These are phyloP conservation scores for Debaryomyces castellii DNA, from an alignment of 805 yeast genomes.

Conservation along the genomic window DNA sequence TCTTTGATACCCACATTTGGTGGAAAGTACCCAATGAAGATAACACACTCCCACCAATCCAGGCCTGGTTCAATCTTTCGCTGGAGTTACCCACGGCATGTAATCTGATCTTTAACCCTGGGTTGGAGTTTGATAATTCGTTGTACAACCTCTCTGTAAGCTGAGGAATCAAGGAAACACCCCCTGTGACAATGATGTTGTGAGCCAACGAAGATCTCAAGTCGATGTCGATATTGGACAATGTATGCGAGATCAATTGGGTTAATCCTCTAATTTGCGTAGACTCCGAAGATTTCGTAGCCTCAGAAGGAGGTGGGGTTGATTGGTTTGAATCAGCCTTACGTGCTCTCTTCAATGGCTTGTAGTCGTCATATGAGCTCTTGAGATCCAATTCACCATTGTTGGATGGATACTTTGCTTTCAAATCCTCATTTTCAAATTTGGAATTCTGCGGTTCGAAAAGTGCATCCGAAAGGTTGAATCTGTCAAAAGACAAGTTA, in stretches of 20 bases:
- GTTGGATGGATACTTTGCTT: constrained; percentile 32
- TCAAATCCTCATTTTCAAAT: constrained; percentile 20
- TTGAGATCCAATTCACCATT: constrained; percentile 54
- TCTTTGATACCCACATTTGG: constrained; percentile 88
- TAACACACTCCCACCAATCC: constrained; percentile 91
- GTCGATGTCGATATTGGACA: constrained; percentile 70
- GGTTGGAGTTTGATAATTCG: constrained; percentile 68
- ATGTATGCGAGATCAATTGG: constrained; percentile 56
- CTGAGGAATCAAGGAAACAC: constrained; percentile 78
- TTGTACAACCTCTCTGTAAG: constrained; percentile 71
- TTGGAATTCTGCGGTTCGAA: constrained; percentile 58
- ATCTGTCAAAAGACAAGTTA: constrained; percentile 60
- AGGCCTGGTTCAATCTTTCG: constrained; percentile 78
- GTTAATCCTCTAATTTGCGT: constrained; percentile 49
- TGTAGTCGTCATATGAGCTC: constrained; percentile 58
- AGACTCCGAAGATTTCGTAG: constrained; percentile 3
- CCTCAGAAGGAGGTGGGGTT: constrained; percentile 24
- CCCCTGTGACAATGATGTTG: constrained; percentile 85
- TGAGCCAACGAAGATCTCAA: constrained; percentile 83
- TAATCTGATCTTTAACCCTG: constrained; percentile 82
- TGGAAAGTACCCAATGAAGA: constrained; percentile 92
- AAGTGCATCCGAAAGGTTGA: constrained; percentile 66
- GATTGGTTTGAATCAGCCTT: constrained; percentile 37
- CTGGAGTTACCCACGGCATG: constrained; percentile 75
- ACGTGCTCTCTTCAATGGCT: constrained; percentile 65